Conservation (phyloP, 2,329 filamentous ascomycete species). For the Trichoderma sp. region DNA sequence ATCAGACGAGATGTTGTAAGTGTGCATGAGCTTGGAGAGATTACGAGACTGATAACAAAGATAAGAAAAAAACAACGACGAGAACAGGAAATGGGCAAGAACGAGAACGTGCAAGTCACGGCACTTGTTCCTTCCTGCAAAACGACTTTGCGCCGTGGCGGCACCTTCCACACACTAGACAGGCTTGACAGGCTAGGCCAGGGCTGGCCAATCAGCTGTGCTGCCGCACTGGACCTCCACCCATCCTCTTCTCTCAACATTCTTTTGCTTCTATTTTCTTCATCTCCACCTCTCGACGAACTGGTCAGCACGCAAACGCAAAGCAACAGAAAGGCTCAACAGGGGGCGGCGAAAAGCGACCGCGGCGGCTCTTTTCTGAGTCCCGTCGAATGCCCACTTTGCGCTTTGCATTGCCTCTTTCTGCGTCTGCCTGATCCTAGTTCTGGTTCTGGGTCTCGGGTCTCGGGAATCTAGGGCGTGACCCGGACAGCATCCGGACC, state of each 20-base stretch:
- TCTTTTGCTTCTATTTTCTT: neutral
- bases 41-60: neutral
- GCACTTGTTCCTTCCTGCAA: neutral
- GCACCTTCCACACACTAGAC: constrained; percentile 5
- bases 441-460: neutral
- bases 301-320: neutral
- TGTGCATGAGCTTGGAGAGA: neutral
- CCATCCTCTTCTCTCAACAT: neutral
- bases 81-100: neutral
- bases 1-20: neutral
- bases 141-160: neutral
- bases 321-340: neutral
- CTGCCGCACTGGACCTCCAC: neutral
- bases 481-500: neutral
- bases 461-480: neutral
- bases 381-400: neutral
- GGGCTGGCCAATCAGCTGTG: constrained; percentile 4
- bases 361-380: neutral
- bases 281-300: neutral
- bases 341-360: neutral
- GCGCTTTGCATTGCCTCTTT: neutral
- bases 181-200: neutral
- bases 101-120: neutral
- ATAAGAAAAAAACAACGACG: neutral
- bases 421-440: no score